Evolutionary conservation across 2,329 filamentous ascomycete genomes (phyloP).

Genomic region (Pseudogymnoascus pannorum): DNA sequence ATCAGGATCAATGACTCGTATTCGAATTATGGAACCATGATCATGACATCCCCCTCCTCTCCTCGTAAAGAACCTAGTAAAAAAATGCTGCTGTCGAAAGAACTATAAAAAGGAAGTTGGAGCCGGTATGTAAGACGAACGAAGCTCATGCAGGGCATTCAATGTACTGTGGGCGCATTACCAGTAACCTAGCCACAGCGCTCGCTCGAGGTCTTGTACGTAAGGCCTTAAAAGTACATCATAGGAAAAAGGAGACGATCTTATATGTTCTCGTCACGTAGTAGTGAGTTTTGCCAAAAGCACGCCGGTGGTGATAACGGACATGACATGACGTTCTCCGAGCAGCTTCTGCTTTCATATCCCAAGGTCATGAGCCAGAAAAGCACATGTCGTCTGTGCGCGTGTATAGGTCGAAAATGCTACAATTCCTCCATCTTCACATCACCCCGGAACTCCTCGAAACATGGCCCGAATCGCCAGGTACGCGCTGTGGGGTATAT

Average conservation of each 20-base stretch:
- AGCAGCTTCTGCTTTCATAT: not conserved
- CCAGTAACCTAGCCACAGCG: not conserved
- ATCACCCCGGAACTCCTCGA: conserved; percentile 4
- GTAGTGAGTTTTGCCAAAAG: not conserved
- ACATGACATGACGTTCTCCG: conserved; percentile 1
- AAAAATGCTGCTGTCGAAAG: not conserved
- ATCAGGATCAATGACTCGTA: conserved; percentile 8
- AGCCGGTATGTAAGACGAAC: not conserved
- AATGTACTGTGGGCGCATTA: conserved; percentile 5
- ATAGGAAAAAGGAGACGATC: conserved; percentile 1
- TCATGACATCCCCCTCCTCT: not conserved
- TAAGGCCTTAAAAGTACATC: conserved; percentile 1
- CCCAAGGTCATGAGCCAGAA: not conserved
- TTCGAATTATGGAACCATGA: conserved; percentile 7
- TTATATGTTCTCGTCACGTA: not conserved
- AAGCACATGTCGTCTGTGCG: not conserved
- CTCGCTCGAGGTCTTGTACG: not conserved
- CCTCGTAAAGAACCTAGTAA: not conserved
- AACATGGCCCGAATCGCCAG: not conserved
- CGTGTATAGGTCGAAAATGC: conserved; percentile 3
- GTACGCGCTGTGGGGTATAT: conserved; percentile 7
- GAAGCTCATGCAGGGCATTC: conserved; percentile 4
- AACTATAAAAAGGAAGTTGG: not conserved
- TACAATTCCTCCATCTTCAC: not conserved
- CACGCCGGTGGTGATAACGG: not conserved